These are phyloP conservation scores for Termitomyces sp. DNA, from an alignment of 1,284 basidiomycete species.

Conservation along the genomic window DNA sequence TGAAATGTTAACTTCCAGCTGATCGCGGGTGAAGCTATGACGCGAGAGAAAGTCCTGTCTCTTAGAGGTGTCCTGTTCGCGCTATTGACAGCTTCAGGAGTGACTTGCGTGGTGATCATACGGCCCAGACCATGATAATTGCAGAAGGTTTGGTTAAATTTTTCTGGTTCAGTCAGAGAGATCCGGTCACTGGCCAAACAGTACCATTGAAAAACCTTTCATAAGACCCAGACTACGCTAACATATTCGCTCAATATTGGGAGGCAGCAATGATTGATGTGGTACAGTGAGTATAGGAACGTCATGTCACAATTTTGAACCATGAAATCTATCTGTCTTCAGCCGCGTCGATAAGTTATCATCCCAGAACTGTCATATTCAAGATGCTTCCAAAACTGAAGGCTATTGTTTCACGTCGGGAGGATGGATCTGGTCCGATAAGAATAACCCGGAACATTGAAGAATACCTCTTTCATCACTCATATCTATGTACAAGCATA, in stretches of 20 bases:
- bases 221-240: conserved; percentile 1
- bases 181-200: conserved; percentile 1
- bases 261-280: no score
- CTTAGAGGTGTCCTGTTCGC: conserved; percentile 13
- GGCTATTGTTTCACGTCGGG: not conserved
- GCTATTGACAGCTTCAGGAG: no score
- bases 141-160: conserved; percentile 23
- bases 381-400: conserved; percentile 1
- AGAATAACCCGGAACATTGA: not conserved
- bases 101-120: conserved; percentile 22
- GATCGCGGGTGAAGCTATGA: conserved; percentile 22
- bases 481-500: no score
- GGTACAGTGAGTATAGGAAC: no score
- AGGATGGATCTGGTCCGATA: not conserved
- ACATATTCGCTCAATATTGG: conserved; percentile 20
- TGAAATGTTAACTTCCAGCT: conserved; percentile 17
- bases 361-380: conserved; percentile 6
- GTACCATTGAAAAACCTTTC: not conserved
- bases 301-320: conserved; percentile 12
- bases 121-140: conserved; percentile 26
- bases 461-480: no score
- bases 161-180: conserved; percentile 20
- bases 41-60: conserved; percentile 21
- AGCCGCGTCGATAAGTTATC: conserved; percentile 4
- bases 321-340: not conserved